Base-by-base conservation (phyloP, 2,329 filamentous ascomycete genomes). In the Xylariaceae sp. region DNA sequence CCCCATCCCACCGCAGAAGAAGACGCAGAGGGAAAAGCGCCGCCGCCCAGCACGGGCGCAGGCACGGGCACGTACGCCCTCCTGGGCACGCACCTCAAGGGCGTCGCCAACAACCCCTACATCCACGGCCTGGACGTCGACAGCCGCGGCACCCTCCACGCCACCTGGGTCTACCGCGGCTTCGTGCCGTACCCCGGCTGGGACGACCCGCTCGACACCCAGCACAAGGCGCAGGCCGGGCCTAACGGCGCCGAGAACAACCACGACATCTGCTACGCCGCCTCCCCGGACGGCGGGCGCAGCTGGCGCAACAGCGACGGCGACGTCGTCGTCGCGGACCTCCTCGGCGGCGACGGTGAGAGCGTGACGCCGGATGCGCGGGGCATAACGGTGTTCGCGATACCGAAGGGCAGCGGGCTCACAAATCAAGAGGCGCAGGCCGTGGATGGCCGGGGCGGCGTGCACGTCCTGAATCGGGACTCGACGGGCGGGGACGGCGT, bases 401-500 rank as follows among this genome's bases (percentile, higher is more conserved):
- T 75, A n/a, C 64, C 67, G 1, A 70, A 68, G 47, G 63, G 64
- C 3, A 66, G 60, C 17, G 66, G 73, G 2, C 64, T 76, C 39
- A 65, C 68, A 42, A 76, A 75, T 47, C 72, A 76, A 54, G 72
- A 74, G 56, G 65, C 66, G 3, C 71, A 76, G 48, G 66, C 64
- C 7, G 67, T 68, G 2, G 72, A 74, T 35, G 45, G 48, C 3
- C 61, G 61, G 2, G 72, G 71, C 0, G 64, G 69, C 2, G 68
- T 75, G 41, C 72, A 75, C 39, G 66, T 73, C 1, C 50, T 75
- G 22, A 76, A 75, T 47, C 61, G 72, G 3, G 70, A 74, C 38
- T 11, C n/a, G n/a, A 64, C 57, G 1, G 19, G 56, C 13, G 56
- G 57, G 17, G 60, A 56, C 1, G 61, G 59, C 1, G 48, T 52